Evolutionary conservation across 2,329 filamentous ascomycete genomes (phyloP).

Genomic region (Clonostachys byssicola): DNA sequence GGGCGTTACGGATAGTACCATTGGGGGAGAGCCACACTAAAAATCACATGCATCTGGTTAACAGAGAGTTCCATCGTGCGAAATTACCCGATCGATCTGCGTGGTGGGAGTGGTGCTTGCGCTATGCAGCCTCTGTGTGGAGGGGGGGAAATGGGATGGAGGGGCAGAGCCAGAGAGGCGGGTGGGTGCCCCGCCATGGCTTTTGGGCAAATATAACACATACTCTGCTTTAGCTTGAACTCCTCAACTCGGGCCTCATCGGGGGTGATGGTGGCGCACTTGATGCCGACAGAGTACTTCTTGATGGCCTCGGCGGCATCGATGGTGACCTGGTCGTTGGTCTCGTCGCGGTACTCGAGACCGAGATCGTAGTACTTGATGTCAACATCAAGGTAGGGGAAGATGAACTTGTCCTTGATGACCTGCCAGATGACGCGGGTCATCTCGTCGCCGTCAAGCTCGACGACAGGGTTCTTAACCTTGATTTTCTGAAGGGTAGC

Average conservation of each 20-base stretch:
- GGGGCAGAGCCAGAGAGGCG: no score
- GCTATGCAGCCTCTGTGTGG: no score
- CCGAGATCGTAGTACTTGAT: conserved; percentile 98
- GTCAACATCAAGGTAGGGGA: conserved; percentile 93
- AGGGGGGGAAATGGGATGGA: no score
- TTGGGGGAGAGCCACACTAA: conserved; percentile 98
- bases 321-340: conserved; percentile 90
- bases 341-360: conserved; percentile 91
- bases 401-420: conserved; percentile 99
- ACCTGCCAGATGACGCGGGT: conserved; percentile 98
- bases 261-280: conserved; percentile 98
- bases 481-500: conserved; percentile 77
- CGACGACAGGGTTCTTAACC: conserved; percentile 98
- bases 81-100: not conserved
- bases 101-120: not conserved
- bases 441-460: conserved; percentile 95
- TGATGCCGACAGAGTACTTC: conserved; percentile 98
- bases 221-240: conserved; percentile 98
- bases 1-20: conserved; percentile 73
- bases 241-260: conserved; percentile 96
- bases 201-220: conserved; percentile 20
- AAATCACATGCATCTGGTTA: not conserved
- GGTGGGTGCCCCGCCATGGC: no score
- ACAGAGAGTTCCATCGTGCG: not conserved
- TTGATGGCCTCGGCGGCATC: conserved; percentile 97